Evolutionary conservation across 2,329 filamentous ascomycete species (phyloP), one percentile per base, ranked within the genome.

Genomic region (Venturia aucupariae): DNA sequence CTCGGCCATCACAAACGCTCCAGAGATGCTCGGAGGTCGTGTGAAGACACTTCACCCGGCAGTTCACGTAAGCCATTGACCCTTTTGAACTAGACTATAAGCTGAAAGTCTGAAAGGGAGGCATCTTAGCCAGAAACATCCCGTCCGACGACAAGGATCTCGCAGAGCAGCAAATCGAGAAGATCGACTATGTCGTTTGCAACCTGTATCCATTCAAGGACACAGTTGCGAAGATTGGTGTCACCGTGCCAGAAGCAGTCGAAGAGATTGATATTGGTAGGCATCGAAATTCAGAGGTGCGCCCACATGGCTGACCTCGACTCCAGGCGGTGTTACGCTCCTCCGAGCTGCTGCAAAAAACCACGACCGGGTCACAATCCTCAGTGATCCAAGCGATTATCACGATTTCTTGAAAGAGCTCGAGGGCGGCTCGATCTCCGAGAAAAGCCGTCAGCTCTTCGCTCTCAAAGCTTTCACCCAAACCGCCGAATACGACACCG

Each of bases 181-280:
- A 69, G 71, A 75, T 77, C 61, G 75, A 77, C 68, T 77, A 74
- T 61, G 74, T 76, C 64, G 77, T 99, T 75, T 97, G 94, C 88
- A 99, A 99, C 80, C 84, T 99, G 64, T 97, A 99, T 78, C 94
- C 94, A 15, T 99, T 99, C 86, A 97, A 97, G 82, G 92, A 97
- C 76, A 99, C 94, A 39, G 87, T 99, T 71, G 89, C 92, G 71
- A 96, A 97, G 83, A 87, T 95, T 81, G 96, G 96, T 73, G 94
- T 99, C 72, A 97, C 93, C 67, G 90, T 99, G 68, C 86, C 90
- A 62, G 93, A 99, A 80, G 94, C 94, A 62, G 93, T 99, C 46
- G 94, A 99, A 80, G 94, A 99, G 81, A 96, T 99, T 72, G 94
- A 99, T 78, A 97, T 99, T 74, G 94, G 75, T 67, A 62, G n/a